Evolutionary conservation across 139 green algal genomes (phyloP).

Genomic region (Auxenochlorella protothecoides): DNA sequence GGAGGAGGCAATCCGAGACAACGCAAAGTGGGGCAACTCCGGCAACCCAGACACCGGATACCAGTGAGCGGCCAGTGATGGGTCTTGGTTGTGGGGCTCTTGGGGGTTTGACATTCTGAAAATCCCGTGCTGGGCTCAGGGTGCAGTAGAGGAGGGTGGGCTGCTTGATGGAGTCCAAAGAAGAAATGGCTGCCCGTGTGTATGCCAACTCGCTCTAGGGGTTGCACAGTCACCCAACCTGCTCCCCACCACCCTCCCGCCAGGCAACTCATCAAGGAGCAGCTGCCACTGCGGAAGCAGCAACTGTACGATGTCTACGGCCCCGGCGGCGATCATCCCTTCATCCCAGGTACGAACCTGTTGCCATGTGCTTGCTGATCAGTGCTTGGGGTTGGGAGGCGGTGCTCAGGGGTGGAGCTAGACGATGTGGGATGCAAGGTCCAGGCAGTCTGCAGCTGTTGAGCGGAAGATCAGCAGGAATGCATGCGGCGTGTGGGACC

Average conservation of each 20-base stretch:
- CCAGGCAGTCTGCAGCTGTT: no score
- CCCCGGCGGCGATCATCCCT: conserved; percentile 17
- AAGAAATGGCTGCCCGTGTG: no score
- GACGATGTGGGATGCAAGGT: no score
- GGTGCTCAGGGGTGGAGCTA: no score
- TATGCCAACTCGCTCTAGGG: not conserved
- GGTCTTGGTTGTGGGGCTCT: not conserved
- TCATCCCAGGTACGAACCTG: conserved; percentile 30
- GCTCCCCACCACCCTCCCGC: not conserved
- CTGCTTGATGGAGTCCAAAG: no score
- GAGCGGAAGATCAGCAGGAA: no score
- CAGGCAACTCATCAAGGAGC: conserved; percentile 38
- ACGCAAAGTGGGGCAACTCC: conserved; percentile 31
- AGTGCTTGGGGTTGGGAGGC: no score
- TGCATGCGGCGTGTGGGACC: not conserved
- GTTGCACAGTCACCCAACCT: not conserved
- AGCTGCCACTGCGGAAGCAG: conserved; percentile 35
- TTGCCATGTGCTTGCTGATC: not conserved
- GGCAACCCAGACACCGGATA: conserved; percentile 41
- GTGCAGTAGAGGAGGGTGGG: no score
- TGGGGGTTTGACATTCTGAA: not conserved
- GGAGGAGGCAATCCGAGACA: conserved; percentile 37
- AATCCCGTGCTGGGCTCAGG: no score
- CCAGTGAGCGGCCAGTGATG: not conserved
- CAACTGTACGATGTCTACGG: conserved; percentile 51